Evolutionary conservation across 768 basidiomycete genomes (phyloP).

Genomic region (Hericium erinaceus): DNA sequence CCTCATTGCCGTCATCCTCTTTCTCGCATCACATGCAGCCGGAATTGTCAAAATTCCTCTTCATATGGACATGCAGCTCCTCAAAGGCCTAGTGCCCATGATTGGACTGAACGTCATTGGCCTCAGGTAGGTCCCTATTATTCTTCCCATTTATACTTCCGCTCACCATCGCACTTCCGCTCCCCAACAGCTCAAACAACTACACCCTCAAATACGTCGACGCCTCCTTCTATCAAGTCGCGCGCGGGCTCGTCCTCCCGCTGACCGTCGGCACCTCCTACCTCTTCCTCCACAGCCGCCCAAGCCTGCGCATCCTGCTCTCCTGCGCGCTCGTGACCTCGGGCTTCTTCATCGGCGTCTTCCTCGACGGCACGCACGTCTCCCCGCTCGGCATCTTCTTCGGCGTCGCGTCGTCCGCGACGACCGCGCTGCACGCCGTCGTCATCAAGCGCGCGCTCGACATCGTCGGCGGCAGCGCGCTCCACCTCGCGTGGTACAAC

Average conservation of each 20-base stretch:
- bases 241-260: constrained; percentile 87
- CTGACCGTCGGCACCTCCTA: constrained; percentile 89
- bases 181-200: constrained; percentile 61
- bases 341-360: constrained; percentile 88
- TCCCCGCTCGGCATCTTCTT: constrained; percentile 62
- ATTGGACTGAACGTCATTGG: constrained; percentile 73
- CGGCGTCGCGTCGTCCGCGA: constrained; percentile 77
- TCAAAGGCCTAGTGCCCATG: constrained; percentile 69
- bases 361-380: constrained; percentile 60
- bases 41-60: constrained; percentile 62
- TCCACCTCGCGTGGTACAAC: constrained; percentile 86
- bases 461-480: constrained; percentile 75
- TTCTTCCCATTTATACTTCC: constrained; percentile 5
- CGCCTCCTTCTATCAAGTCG: constrained; percentile 93
- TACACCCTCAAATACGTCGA: constrained; percentile 91
- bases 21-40: constrained; percentile 50
- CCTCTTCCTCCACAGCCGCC: constrained; percentile 64
- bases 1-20: constrained; percentile 68
- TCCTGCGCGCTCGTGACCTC: constrained; percentile 76
- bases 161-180: not conserved
- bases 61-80: constrained; percentile 50
- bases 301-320: constrained; percentile 63
- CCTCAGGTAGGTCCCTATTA: constrained; percentile 46
- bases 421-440: constrained; percentile 85
- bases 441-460: constrained; percentile 84